phyloP scores from a whole-genome alignment of 441 rosid genomes.

The Bruguiera hainesii region DNA sequence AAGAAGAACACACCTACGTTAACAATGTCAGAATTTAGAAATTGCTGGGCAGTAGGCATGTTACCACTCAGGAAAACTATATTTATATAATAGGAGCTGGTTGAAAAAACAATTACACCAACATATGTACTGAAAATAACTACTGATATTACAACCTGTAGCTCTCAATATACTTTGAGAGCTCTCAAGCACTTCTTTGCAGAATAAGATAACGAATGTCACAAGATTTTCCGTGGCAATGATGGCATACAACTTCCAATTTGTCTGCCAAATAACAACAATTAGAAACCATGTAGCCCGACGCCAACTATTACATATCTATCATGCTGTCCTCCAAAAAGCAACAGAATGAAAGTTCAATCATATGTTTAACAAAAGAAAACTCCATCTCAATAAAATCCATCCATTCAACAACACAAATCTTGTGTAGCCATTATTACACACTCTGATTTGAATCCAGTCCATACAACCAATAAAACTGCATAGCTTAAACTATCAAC shows the following conservation, averaged over 20 bases:
- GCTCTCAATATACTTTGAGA: background rate
- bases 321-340: no score
- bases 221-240: background rate
- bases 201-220: background rate
- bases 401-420: background rate
- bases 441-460: background rate
- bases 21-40: conserved; percentile 18
- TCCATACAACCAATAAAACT: background rate
- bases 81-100: background rate
- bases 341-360: no score
- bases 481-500: background rate
- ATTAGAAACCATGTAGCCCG: background rate
- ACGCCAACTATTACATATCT: no score
- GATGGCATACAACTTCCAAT: background rate
- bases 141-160: background rate
- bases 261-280: background rate
- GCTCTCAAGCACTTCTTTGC: background rate
- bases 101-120: no score
- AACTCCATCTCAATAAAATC: background rate
- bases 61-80: background rate
- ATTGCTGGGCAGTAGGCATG: background rate
- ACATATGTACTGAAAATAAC: background rate
- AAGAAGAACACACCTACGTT: conserved; percentile 77
- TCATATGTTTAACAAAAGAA: no score
- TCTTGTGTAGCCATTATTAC: background rate